Base-by-base conservation (phyloP, 1,139 yeast genomes). In the Pichia sp. region DNA sequence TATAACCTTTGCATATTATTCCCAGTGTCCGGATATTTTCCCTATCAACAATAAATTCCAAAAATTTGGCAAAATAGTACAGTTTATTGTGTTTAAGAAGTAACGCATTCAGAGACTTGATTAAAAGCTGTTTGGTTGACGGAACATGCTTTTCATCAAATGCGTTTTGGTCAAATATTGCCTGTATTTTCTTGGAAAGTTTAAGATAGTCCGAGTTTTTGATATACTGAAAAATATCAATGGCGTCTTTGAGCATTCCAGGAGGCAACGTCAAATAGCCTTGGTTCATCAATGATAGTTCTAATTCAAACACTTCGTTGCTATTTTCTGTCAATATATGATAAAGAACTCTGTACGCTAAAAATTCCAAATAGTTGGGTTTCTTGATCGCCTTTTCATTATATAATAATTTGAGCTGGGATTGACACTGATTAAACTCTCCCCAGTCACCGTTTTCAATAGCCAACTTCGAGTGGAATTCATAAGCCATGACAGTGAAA, bases 391-490 rank as follows among this genome's bases (percentile, higher is more conserved):
- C 9, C 3, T 46, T 39, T 1, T 44, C 42, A 33, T 70, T 73
- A 59, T 83, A 88, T 29, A 85, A 64, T 38, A 75, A 69, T 51
- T 77, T 79, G 42, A 90, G 66, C 57, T 88, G 88, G 23, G 95
- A 80, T 60, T 85, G 95, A 60, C 98, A 92, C 61, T 92, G 97
- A 63, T 92, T 92, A 63, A 85, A 90, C 60, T 92, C 98, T 5
- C 97, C 97, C 53, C 90, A 65, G 62, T 92, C 98, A 41, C 77
- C 72, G 58, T 83, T 80, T 53, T 81, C 84, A 37, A 92, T 72
- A 0, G 97, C 95, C n/a, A 90, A 69, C 42, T 88, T 75, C 5
- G 95, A 95, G 62, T 92, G 95, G 3, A 79, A 73, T 62, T 87
- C 95, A 62, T 92, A 92, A 0, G 88, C 95, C 44, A 66, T 60